Base-by-base conservation (phyloP, 2,329 filamentous ascomycete species). In the Cordyceps cateniannulata region DNA sequence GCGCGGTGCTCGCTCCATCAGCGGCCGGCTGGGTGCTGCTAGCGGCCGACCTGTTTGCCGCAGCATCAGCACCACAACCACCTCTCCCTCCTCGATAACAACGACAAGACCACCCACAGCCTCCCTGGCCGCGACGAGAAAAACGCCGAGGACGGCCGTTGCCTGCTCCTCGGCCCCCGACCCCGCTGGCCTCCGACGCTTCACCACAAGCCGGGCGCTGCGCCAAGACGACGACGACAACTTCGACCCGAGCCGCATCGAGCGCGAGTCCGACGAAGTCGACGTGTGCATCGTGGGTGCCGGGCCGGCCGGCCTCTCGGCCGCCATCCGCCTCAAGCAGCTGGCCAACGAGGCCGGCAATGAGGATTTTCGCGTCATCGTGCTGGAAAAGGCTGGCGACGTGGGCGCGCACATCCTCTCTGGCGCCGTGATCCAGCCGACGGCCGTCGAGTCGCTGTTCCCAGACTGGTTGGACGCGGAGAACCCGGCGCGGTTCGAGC, bases 281-380 rank as follows among this genome's bases (percentile, higher is more conserved):
- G 95, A 99, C 75, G 93, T 99, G 32, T 96, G 92, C 75, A 98
- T 99, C 69, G 86, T 99, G 59, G 95, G 95, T 70, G 95, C 91
- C 73, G 93, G 95, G n/a, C 95, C 95, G 58, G 91, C 95, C 57
- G 95, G 95, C 62, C 83, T 99, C 66, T 89, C 90, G 67, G 93
- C 95, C 51, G 95, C 93, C 55, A 99, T 99, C 71, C 88, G 90
- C 66, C 79, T 99, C 60, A 98, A 98, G 81, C 93, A 99, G 76
- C 81, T 97, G 55, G 95, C 95, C 67, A 97, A 93, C 70, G 91
- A 93, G 71, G 91, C 90, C 38, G 93, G 95, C 64, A 96, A 98
- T 74, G 92, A 98, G 64, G 93, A 97, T 64, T 98, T 99, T 72
- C 84, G 95, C 38, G 93, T 99, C 12, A 79, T 99, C 62, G 79